These are phyloP conservation scores for Phytophthora chlamydospora DNA, from an alignment of 352 stramenopile species.

Conservation along the genomic window DNA sequence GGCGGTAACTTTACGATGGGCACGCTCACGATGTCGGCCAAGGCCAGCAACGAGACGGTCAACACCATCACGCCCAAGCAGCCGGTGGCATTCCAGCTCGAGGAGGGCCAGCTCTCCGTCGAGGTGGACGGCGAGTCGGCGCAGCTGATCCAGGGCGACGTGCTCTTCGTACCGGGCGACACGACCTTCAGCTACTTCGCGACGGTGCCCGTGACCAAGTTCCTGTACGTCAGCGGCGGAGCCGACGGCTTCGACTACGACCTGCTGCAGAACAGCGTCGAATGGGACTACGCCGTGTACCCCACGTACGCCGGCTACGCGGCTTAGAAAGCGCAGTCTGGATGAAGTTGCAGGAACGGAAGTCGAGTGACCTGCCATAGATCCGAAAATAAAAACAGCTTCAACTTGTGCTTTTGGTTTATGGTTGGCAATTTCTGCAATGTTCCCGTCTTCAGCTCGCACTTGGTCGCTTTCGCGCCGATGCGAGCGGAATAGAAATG, in stretches of 20 bases:
- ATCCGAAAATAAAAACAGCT: too few relatives aligned
- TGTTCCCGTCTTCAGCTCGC: too few relatives aligned
- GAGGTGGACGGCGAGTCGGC: conserved; percentile 42
- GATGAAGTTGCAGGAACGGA: background rate
- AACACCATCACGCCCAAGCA: conserved; percentile 50
- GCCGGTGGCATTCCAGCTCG: conserved; percentile 53
- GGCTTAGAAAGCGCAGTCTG: conserved; percentile 11
- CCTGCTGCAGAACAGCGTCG: conserved; percentile 48
- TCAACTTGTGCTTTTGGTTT: too few relatives aligned
- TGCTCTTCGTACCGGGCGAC: conserved; percentile 49
- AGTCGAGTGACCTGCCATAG: background rate
- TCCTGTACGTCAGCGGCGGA: conserved; percentile 58
- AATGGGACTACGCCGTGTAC: conserved; percentile 56
- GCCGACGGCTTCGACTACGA: conserved; percentile 54
- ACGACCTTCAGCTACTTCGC: conserved; percentile 61
- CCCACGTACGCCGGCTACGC: conserved; percentile 46
- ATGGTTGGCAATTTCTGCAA: too few relatives aligned
- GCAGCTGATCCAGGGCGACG: conserved; percentile 55
- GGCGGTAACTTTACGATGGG: conserved; percentile 66
- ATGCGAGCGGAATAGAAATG: too few relatives aligned
- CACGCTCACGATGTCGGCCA: conserved; percentile 57
- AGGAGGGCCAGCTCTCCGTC: conserved; percentile 56
- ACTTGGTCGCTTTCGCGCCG: too few relatives aligned
- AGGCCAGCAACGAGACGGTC: conserved; percentile 46
- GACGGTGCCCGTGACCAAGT: conserved; percentile 58